Conservation (phyloP, 768 basidiomycete genomes). For the Pleurotus tuoliensis region DNA sequence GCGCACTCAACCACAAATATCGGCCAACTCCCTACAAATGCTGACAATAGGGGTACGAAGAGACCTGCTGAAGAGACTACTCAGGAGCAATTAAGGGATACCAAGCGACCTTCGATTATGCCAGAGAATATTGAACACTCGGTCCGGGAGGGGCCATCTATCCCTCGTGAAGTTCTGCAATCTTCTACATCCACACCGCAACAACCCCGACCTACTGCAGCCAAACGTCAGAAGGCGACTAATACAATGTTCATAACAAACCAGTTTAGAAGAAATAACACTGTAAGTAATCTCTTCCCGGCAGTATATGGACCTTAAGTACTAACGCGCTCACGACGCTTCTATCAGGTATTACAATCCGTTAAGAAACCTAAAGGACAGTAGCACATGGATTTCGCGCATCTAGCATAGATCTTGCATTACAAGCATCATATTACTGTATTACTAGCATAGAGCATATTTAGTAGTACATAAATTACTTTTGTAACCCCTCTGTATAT, state of each 20-base stretch:
- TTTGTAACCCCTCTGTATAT: not conserved
- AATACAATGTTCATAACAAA: slow-evolving; percentile 8
- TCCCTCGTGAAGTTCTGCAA: not conserved
- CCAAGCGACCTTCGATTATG: not conserved
- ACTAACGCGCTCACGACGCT: too few relatives aligned
- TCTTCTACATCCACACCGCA: not conserved
- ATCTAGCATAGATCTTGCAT: not conserved
- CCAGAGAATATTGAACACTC: not conserved
- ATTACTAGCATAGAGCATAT: not conserved
- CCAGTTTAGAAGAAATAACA: not conserved
- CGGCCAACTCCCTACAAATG: not conserved
- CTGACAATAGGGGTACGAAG: not conserved
- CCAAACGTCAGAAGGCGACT: slow-evolving; percentile 8
- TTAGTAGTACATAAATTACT: not conserved
- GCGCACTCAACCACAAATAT: not conserved
- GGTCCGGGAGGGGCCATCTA: not conserved
- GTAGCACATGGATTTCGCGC: not conserved
- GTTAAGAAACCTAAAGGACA: not conserved
- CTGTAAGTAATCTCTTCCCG: not conserved
- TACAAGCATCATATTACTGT: not conserved
- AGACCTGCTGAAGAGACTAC: not conserved
- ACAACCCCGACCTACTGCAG: not conserved
- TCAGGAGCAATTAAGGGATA: not conserved
- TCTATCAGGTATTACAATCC: not conserved
- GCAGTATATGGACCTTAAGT: not conserved